These are phyloP conservation scores for Daldinia grandis DNA, from an alignment of 495 filamentous ascomycete genomes.

Conservation along the genomic window DNA sequence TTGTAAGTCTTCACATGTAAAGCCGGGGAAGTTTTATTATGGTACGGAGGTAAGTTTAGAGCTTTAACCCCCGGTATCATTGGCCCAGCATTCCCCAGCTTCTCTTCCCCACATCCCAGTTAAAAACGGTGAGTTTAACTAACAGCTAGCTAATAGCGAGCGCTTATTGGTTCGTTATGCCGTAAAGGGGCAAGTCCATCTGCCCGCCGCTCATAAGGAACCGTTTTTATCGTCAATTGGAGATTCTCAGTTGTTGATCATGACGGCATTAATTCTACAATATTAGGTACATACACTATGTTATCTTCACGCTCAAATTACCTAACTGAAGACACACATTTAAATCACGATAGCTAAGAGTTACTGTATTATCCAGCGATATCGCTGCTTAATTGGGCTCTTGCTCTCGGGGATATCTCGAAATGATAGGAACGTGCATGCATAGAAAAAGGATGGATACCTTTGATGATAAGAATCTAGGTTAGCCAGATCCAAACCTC, in stretches of 20 bases:
- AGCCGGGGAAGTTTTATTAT: constrained; percentile 18
- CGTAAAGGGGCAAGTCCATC: constrained; percentile 20
- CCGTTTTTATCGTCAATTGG: constrained; percentile 24
- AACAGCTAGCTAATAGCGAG: not conserved
- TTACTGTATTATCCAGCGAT: constrained; percentile 10
- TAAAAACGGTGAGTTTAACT: constrained; percentile 27
- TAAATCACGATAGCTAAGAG: not conserved
- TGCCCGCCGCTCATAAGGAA: constrained; percentile 39
- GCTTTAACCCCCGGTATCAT: constrained; percentile 26
- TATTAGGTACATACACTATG: not conserved
- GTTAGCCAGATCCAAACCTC: not conserved
- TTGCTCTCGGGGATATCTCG: constrained; percentile 19
- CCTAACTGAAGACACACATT: not conserved
- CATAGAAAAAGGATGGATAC: not conserved
- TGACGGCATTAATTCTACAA: constrained; percentile 34
- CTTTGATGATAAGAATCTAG: constrained; percentile 13
- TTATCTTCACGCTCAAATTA: constrained; percentile 24
- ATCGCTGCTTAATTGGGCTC: constrained; percentile 12
- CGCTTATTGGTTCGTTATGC: constrained; percentile 16
- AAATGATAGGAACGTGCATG: not conserved
- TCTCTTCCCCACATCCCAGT: constrained; percentile 33
- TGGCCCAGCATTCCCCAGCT: constrained; percentile 34
- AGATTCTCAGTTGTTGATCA: constrained; percentile 25
- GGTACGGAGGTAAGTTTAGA: constrained; percentile 5
- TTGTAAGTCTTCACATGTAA: constrained; percentile 31